Percentiles rank a stretch among this genome's conserved stretches.
Conservation (phyloP, 495 filamentous ascomycete species). For the Xylaria cubensis region DNA sequence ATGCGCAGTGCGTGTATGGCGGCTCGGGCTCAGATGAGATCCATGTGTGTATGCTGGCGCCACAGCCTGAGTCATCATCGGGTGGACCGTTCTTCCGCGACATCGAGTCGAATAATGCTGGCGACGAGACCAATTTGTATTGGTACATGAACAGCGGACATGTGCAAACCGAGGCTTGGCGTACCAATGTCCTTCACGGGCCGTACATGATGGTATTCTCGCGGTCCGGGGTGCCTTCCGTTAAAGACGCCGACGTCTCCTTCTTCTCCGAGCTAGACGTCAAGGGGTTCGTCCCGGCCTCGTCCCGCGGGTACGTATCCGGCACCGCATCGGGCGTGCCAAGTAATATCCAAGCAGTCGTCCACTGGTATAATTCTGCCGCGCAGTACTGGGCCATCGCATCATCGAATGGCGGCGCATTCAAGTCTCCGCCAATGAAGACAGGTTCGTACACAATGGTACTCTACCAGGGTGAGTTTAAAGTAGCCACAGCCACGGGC, state of each 20-base stretch:
- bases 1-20: constrained; percentile 64
- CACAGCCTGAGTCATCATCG: constrained; percentile 58
- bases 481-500: constrained; percentile 55
- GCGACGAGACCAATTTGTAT: constrained; percentile 63
- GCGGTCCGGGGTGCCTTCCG: constrained; percentile 60
- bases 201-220: constrained; percentile 69
- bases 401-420: constrained; percentile 53
- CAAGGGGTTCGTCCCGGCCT: constrained; percentile 62
- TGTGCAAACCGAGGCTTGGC: constrained; percentile 66
- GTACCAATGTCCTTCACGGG: constrained; percentile 69
- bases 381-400: constrained; percentile 72
- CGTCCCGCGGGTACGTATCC: constrained; percentile 62
- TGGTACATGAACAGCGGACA: constrained; percentile 75
- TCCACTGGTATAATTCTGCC: constrained; percentile 69
- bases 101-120: constrained; percentile 69
- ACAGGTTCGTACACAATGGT: constrained; percentile 71
- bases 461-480: constrained; percentile 69
- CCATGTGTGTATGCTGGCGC: constrained; percentile 60
- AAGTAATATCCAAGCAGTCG: constrained; percentile 59
- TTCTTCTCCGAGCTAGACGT: constrained; percentile 66
- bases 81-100: constrained; percentile 69
- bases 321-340: constrained; percentile 61
- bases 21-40: constrained; percentile 48
- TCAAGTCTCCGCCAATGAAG: constrained; percentile 71
- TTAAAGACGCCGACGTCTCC: constrained; percentile 57